These are phyloP conservation scores for Roridomyces roridus DNA, from an alignment of 768 basidiomycete species.

Conservation along the genomic window DNA sequence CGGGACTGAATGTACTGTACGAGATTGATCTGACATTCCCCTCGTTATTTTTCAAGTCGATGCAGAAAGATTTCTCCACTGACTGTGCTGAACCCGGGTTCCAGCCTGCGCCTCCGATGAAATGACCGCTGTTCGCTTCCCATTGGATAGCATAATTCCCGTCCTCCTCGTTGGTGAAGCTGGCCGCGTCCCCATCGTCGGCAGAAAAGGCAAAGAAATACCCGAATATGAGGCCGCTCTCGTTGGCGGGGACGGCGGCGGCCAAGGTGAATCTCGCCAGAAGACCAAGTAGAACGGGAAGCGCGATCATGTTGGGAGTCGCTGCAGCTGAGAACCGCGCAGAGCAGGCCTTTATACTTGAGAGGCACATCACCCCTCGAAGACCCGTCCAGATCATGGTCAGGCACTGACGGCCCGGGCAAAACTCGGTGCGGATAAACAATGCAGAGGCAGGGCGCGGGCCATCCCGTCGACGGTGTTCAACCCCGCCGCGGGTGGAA, in stretches of 20 bases:
- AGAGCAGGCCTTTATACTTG: too few species aligned
- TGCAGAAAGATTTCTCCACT: conserved; percentile 12
- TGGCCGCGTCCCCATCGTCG: conserved; percentile 9
- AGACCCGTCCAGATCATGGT: too few species aligned
- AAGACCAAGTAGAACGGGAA: too few species aligned
- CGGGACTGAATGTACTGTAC: conserved; percentile 36
- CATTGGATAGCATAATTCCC: background rate
- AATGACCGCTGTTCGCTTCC: conserved; percentile 6
- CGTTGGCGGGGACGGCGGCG: background rate
- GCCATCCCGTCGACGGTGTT: too few species aligned
- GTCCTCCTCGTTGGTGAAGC: conserved; percentile 6
- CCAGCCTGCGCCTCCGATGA: conserved; percentile 36
- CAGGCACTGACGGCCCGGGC: too few species aligned
- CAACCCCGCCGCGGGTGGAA: too few species aligned
- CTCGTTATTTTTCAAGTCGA: conserved; percentile 30
- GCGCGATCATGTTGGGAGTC: too few species aligned
- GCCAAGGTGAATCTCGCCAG: too few species aligned
- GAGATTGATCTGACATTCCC: conserved; percentile 38
- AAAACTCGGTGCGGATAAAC: too few species aligned
- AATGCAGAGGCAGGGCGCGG: too few species aligned
- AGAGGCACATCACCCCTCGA: too few species aligned
- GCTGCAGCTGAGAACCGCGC: too few species aligned
- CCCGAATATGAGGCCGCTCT: conserved; percentile 4
- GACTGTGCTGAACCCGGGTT: conserved; percentile 40
- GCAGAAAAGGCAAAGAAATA: conserved; percentile 8